Percentiles rank a stretch among this genome's conserved stretches.
Evolutionary conservation across 1,284 basidiomycete species (phyloP).

Genomic region (Caloboletus firmus): DNA sequence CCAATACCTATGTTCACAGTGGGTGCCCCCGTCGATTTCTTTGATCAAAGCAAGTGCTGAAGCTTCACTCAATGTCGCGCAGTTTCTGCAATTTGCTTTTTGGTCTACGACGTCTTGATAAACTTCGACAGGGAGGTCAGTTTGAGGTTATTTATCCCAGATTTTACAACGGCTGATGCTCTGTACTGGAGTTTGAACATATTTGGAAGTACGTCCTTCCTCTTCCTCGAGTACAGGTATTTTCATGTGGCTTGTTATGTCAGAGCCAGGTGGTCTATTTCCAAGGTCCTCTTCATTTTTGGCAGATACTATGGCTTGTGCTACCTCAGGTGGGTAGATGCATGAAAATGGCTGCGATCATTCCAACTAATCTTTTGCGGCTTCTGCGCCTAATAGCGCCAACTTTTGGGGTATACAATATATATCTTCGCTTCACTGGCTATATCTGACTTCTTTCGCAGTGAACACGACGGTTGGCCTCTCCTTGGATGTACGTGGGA

Average conservation of each 20-base stretch:
- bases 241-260: not conserved
- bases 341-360: not conserved
- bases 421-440: not conserved
- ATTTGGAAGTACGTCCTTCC: slow-evolving; percentile 10
- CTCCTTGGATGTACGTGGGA: not conserved
- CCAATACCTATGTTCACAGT: slow-evolving; percentile 1
- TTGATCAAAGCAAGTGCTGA: not conserved
- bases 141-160: not conserved
- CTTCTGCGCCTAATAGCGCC: not conserved
- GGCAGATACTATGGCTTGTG: not conserved
- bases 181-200: not conserved
- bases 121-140: slow-evolving; percentile 11
- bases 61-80: not conserved
- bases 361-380: not conserved
- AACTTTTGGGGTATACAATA: too few species aligned
- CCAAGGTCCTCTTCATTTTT: not conserved
- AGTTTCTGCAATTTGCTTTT: slow-evolving; percentile 2
- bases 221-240: not conserved
- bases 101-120: slow-evolving; percentile 6
- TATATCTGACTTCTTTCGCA: not conserved
- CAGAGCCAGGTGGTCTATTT: not conserved
- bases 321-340: not conserved
- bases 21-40: not conserved
- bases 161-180: not conserved
- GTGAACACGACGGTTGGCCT: not conserved